phyloP scores from a whole-genome alignment of 2,329 filamentous ascomycete genomes.

The Trichoderma endophyticum region DNA sequence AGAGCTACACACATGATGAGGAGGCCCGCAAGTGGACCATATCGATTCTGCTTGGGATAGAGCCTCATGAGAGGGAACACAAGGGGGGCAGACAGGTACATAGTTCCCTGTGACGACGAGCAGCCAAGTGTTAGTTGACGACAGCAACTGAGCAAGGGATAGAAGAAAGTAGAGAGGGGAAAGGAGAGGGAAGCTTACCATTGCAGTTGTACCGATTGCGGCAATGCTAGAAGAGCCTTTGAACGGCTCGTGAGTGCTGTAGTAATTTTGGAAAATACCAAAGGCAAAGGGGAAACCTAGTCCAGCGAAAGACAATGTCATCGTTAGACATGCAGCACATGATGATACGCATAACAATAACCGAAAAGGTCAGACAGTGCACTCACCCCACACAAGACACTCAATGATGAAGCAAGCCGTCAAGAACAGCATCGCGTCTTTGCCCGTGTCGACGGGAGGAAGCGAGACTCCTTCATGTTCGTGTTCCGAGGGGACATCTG shows the following conservation, averaged over 20 bases:
- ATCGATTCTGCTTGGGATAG: slow-evolving; percentile 37
- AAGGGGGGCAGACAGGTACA: slow-evolving; percentile 48
- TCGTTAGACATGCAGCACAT: background rate
- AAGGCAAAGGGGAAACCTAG: slow-evolving; percentile 62
- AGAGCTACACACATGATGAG: slow-evolving; percentile 47
- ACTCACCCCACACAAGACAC: slow-evolving; percentile 34
- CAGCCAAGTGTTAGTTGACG: background rate
- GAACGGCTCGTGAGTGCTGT: slow-evolving; percentile 55
- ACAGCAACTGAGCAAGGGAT: background rate
- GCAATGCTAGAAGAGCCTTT: slow-evolving; percentile 48
- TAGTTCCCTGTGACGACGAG: slow-evolving; percentile 37
- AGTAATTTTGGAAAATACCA: slow-evolving; percentile 66
- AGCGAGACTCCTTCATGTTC: slow-evolving; percentile 26
- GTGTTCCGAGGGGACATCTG: background rate
- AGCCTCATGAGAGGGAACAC: slow-evolving; percentile 43
- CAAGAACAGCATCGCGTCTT: slow-evolving; percentile 36
- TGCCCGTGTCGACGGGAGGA: slow-evolving; percentile 33
- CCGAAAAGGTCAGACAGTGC: background rate
- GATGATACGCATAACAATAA: background rate
- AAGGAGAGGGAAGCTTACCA: slow-evolving; percentile 32
- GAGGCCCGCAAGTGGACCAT: slow-evolving; percentile 40
- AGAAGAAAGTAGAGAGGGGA: background rate
- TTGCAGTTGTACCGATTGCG: slow-evolving; percentile 57
- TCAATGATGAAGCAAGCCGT: slow-evolving; percentile 33
- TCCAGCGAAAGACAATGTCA: background rate